Evolutionary conservation across 805 yeast species (phyloP), one percentile per base, ranked within the genome.

Genomic region (Barnettozyma salicaria): DNA sequence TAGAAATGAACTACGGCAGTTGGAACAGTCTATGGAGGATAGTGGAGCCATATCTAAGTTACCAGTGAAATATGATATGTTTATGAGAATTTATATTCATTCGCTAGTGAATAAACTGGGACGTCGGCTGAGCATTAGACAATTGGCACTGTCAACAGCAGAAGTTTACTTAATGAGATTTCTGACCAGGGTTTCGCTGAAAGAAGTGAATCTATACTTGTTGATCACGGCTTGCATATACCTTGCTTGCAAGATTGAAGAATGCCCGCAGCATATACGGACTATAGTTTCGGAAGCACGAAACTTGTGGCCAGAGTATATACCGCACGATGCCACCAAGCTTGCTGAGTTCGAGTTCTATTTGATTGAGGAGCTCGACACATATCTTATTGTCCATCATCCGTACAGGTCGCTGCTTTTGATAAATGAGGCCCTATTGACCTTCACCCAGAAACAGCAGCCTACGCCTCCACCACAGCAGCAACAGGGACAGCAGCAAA

Each of bases 341-440:
- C 67, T 92, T 12, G 97, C 97, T 1, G 97, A 92, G 56, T 85
- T 94, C 61, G 98, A 92, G 60, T 92, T 92, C 56, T 92, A 90
- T 55, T 59, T 92, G 30, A 79, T 92, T 14, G 97, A 88, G 51
- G 97, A 89, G 57, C 67, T 92, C 61, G 76, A 82, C 52, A 68
- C 82, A 60, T 80, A 68, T 52, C 52, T 84, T 43, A 66, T 81
- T n/a, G 68, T 82, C 3, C 85, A 82, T 53, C 92, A 82, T 53
- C 92, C 92, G 0, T 83, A 83, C 56, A 65, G 71, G 42, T 70
- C 86, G 3, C 59, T 83, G 42, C 56, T 72, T 19, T 80, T 72
- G 53, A 67, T 83, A 44, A 53, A 63, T 57, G 45, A 58, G 30
- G 34, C 49, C 1, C 36, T 52, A 14, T 7, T 59, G 48, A 47